Conservation (phyloP, 2,329 filamentous ascomycete species). For the Triangularia verruculosa region DNA sequence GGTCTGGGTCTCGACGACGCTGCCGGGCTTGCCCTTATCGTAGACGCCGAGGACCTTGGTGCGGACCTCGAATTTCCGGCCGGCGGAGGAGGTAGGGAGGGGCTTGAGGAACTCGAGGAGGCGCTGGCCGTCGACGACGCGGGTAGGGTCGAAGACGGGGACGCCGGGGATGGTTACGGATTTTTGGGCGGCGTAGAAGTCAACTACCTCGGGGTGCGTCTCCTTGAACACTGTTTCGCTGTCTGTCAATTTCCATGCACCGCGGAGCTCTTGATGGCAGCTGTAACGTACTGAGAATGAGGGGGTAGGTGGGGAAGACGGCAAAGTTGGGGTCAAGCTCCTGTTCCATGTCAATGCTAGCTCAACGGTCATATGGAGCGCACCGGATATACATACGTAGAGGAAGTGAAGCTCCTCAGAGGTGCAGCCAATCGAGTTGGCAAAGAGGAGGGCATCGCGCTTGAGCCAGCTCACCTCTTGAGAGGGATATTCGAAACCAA, state of each 20-base stretch:
- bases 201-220: slow-evolving; percentile 70
- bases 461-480: slow-evolving; percentile 79
- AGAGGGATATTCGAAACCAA: slow-evolving; percentile 76
- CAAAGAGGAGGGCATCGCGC: slow-evolving; percentile 85
- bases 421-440: slow-evolving; percentile 79
- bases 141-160: slow-evolving; percentile 70
- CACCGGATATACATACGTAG: slow-evolving; percentile 59
- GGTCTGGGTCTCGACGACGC: slow-evolving; percentile 76
- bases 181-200: slow-evolving; percentile 75
- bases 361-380: background rate
- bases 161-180: slow-evolving; percentile 68
- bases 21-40: slow-evolving; percentile 82
- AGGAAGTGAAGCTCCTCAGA: slow-evolving; percentile 90
- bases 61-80: slow-evolving; percentile 71
- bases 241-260: background rate
- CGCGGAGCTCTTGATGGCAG: background rate
- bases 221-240: slow-evolving; percentile 66
- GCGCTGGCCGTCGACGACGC: slow-evolving; percentile 81
- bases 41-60: slow-evolving; percentile 81
- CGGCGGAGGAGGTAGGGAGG: slow-evolving; percentile 68
- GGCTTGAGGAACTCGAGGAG: slow-evolving; percentile 74
- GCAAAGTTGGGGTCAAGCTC: slow-evolving; percentile 84
- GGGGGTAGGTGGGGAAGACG: slow-evolving; percentile 84
- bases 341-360: slow-evolving; percentile 40
- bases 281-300: slow-evolving; percentile 66